These are phyloP conservation scores for Candida broadrunensis DNA, from an alignment of 805 yeast species.

Conservation along the genomic window DNA sequence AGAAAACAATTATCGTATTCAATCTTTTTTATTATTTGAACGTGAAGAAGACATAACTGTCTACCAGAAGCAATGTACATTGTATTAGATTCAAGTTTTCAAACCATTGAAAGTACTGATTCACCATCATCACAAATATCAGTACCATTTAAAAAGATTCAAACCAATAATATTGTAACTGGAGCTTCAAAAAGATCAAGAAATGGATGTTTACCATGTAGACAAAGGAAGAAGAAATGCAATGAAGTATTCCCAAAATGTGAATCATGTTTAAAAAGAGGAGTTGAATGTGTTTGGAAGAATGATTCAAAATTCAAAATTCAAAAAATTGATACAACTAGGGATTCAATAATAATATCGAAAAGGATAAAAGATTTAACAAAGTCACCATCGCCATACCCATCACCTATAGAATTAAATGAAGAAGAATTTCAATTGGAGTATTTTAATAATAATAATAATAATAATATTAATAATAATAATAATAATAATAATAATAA, in stretches of 20 bases:
- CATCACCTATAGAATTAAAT: background rate
- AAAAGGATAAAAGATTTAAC: background rate
- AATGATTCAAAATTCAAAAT: slow-evolving; percentile 3
- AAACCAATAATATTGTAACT: background rate
- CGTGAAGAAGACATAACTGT: too few relatives aligned
- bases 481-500: background rate
- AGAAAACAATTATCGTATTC: too few relatives aligned
- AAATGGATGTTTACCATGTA: slow-evolving; percentile 14
- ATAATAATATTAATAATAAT: background rate
- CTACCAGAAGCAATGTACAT: background rate
- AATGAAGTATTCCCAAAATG: slow-evolving; percentile 21
- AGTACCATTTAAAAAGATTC: background rate
- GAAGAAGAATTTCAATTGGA: background rate
- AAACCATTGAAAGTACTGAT: background rate
- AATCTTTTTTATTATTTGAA: too few relatives aligned
- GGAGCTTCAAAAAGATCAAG: slow-evolving; percentile 6
- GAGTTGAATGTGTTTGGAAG: slow-evolving; percentile 13
- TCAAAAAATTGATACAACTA: background rate
- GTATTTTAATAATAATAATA: background rate
- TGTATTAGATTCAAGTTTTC: background rate
- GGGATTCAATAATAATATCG: background rate
- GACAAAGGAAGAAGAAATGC: slow-evolving; percentile 17
- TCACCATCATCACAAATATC: background rate
- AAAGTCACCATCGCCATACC: background rate
- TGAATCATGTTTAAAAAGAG: slow-evolving; percentile 11